Conservation (phyloP, 257 asterid species). For the Linderniella brevidens region DNA sequence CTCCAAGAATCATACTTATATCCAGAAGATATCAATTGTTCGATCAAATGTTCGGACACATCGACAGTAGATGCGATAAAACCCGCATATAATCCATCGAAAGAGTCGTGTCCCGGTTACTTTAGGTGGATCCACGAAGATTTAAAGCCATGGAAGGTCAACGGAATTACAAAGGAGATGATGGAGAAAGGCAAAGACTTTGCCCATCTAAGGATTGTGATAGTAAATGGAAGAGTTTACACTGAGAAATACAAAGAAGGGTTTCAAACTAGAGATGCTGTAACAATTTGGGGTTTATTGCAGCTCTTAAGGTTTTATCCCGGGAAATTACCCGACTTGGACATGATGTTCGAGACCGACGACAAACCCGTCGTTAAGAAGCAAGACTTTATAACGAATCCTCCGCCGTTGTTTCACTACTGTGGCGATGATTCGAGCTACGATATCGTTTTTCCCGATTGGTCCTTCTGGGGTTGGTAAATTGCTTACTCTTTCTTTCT, state of each 20-base stretch:
- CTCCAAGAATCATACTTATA: no score
- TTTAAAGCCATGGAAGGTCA: constrained; percentile 48
- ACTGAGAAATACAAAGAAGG: constrained; percentile 28
- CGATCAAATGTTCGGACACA: no score
- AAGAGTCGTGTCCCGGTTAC: constrained; percentile 44
- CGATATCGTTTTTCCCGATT: constrained; percentile 75
- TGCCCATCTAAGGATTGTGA: constrained; percentile 40
- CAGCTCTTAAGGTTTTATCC: constrained; percentile 78
- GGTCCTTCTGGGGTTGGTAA: constrained; percentile 99
- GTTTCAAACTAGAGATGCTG: constrained; percentile 67
- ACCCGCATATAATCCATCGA: no score
- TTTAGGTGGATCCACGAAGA: constrained; percentile 86
- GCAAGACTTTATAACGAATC: constrained; percentile 14
- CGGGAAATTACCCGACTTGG: constrained; percentile 48
- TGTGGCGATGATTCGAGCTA: constrained; percentile 38
- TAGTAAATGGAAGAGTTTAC: constrained; percentile 42
- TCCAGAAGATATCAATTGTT: no score
- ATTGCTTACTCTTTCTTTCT: constrained; percentile 12
- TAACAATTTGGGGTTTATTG: constrained; percentile 73
- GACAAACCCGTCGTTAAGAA: constrained; percentile 45
- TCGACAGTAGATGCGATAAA: no score
- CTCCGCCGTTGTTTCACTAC: constrained; percentile 69
- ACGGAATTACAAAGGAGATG: constrained; percentile 44
- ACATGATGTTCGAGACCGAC: constrained; percentile 45
- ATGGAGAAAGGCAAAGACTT: constrained; percentile 26